Conservation (phyloP, 23 red algal genomes). For the Agarophyton chilense region DNA sequence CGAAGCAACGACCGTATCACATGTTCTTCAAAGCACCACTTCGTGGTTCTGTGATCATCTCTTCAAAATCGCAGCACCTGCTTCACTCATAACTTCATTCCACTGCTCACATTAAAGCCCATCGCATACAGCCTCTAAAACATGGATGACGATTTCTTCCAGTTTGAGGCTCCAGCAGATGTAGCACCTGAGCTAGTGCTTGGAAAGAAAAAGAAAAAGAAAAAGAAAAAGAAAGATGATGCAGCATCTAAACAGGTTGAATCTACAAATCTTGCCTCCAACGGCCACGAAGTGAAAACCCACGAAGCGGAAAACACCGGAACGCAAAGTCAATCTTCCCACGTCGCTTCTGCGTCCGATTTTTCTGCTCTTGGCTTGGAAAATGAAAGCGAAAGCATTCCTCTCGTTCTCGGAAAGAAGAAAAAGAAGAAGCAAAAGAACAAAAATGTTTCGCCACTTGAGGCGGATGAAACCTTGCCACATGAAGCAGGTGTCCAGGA, state of each 20-base stretch:
- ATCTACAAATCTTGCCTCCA: not conserved
- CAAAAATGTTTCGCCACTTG: not conserved
- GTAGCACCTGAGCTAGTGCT: conserved; percentile 64
- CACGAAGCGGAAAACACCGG: not conserved
- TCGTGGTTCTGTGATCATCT: not conserved
- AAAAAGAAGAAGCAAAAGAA: conserved; percentile 78
- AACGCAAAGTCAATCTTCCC: not conserved
- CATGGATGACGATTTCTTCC: conserved; percentile 69
- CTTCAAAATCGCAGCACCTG: not conserved
- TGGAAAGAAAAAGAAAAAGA: conserved; percentile 79
- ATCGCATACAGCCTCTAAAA: not conserved
- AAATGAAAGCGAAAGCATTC: not conserved
- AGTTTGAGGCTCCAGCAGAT: conserved; percentile 65
- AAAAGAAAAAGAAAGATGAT: conserved; percentile 70
- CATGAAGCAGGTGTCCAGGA: not conserved
- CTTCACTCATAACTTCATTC: not conserved
- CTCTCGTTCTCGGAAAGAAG: conserved; percentile 66
- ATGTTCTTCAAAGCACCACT: not conserved
- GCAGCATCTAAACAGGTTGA: conserved; percentile 16
- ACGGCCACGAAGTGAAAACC: conserved; percentile 8
- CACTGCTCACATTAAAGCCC: not conserved
- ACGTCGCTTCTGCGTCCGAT: not conserved
- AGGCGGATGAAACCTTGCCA: conserved; percentile 21
- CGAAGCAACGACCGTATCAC: not conserved
- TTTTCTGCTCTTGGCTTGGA: not conserved